Evolutionary conservation across 805 yeast genomes (phyloP), one percentile per base, ranked within the genome.

Genomic region (Candida morakotiae): DNA sequence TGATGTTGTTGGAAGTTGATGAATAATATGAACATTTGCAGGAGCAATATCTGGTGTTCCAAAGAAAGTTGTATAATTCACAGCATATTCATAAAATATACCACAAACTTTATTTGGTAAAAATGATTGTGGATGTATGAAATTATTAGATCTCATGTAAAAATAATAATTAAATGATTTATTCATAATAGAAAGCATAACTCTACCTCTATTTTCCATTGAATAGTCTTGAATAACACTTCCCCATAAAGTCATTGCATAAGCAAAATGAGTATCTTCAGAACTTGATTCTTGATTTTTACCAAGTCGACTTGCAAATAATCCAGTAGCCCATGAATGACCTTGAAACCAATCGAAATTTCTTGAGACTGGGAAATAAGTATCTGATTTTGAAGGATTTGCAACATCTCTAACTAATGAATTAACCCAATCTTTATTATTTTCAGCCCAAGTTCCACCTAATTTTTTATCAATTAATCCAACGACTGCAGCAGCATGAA

Each of bases 401-500:
- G 84, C 81, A 49, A 75, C 81, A 56, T 83, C 89, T 59, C 88
- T 72, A 18, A 80, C 58, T 39, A 83, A 65, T 11, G 74, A 57
- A 40, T 76, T 77, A 15, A 77, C 83, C 78, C 84, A 82, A 19
- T 64, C 67, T 48, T 62, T 63, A 16, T 68, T 62, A 20, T 60
- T 55, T 31, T 55, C 44, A 5, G 77, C 67, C 85, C 86, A 81
- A 7, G 67, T 53, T 31, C 79, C 79, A 16, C 75, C 76, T 56
- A 37, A 63, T 42, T 42, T 64, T 64, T 33, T 43, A 53, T 86
- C 94, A 13, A 81, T 76, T 38, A 76, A 57, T 11, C 82, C 89
- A 31, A 85, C 74, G 14, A 83, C 65, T 1, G 94, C 88, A 5
- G 94, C 94, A 1, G 94, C 84, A 54, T 85, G 89, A 33, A 86